These are phyloP conservation scores for Kalmusia sp. DNA, from an alignment of 2,329 filamentous ascomycete genomes.

Conservation along the genomic window DNA sequence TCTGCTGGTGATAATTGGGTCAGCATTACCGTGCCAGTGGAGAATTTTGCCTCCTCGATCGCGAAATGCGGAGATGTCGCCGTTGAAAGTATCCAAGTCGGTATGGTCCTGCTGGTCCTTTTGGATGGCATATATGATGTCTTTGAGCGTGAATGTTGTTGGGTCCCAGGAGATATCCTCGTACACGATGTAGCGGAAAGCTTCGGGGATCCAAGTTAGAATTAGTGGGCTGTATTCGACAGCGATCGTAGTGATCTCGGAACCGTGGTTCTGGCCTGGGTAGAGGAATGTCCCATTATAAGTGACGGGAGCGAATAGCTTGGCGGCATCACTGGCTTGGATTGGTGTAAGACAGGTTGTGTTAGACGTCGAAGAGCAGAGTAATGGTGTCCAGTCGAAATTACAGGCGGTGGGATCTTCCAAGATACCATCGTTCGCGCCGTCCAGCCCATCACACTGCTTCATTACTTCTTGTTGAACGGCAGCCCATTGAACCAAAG, in stretches of 20 bases:
- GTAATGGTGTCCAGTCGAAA: constrained; percentile 17
- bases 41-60: constrained; percentile 27
- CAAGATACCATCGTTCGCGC: constrained; percentile 56
- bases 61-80: constrained; percentile 24
- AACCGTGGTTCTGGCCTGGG: constrained; percentile 12
- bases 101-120: constrained; percentile 28
- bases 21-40: constrained; percentile 26
- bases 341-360: constrained; percentile 33
- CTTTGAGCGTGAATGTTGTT: constrained; percentile 38
- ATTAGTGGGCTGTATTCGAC: constrained; percentile 43
- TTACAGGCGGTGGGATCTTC: constrained; percentile 47
- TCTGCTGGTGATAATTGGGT: constrained; percentile 11
- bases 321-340: constrained; percentile 29
- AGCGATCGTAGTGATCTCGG: constrained; percentile 16
- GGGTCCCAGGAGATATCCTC: constrained; percentile 49
- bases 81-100: constrained; percentile 16
- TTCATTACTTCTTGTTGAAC: constrained; percentile 51
- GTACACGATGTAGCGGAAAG: constrained; percentile 53
- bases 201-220: constrained; percentile 38
- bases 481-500: constrained; percentile 46
- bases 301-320: constrained; percentile 30
- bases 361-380: constrained; percentile 12
- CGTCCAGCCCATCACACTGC: constrained; percentile 60
- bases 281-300: constrained; percentile 7
- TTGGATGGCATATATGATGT: constrained; percentile 33